Evolutionary conservation across 2,329 filamentous ascomycete genomes (phyloP), one percentile per base, ranked within the genome.

Genomic region (Aspergillus sp.): DNA sequence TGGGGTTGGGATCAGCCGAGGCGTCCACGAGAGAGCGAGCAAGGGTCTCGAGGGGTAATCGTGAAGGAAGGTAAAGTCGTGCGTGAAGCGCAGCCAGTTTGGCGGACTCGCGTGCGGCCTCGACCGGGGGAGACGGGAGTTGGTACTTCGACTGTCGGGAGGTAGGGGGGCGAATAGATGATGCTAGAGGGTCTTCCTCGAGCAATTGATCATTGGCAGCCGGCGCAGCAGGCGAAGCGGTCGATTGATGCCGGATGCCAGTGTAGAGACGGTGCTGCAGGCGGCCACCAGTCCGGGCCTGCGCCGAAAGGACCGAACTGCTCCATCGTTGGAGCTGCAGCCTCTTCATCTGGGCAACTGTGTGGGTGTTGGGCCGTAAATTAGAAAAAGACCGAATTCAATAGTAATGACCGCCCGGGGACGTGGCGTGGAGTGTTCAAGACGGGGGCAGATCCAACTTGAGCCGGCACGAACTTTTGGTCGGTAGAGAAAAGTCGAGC

Each of bases 21-120:
- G 88, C 81, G 75, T 96, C 90, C 70, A 98, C 86, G 63, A 99
- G 87, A 57, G 92, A 87, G 62, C 94, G 87, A 62, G 91, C 93
- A 66, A 99, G 86, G 5, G 91, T 94, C 80, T 95, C 85, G 62
- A 96, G 79, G 38, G 95, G 94, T 64, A 98, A 84, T 78, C 90
- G 90, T 64, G 86, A 84, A 23, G 93, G 89, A 59, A 99, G 87
- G 42, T 87, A 87, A 63, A 99, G 86, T 76, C 95, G 90, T 69
- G 93, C 91, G 77, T 97, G 93, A 49, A 99, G 86, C 66, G 95
- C 93, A 65, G 92, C 88, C 69, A 99, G 89, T 81, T 97, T 98
- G 64, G 92, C 88, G 50, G 94, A 98, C 66, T 82, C 77, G 62
- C 83, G 79, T 47, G 92, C 90, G 66, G 83, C 83, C 69, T 84